Conservation (phyloP, 2,329 filamentous ascomycete genomes). For the Claviceps paspali region DNA sequence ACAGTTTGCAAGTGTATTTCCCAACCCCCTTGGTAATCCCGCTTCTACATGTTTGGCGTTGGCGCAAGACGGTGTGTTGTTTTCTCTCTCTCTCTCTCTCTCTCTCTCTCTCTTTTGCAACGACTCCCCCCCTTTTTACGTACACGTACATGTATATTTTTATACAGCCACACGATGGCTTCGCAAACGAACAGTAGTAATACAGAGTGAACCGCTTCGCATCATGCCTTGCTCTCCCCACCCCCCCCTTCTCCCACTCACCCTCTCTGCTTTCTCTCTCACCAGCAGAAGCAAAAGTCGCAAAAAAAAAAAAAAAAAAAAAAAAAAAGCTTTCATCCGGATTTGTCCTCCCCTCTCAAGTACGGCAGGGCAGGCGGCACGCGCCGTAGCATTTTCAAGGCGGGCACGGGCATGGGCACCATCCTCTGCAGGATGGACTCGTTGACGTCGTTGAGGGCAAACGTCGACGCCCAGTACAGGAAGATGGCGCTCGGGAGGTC, state of each 20-base stretch:
- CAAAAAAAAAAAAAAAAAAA: not conserved
- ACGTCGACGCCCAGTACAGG: constrained; percentile 24
- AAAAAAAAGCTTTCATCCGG: too few relatives aligned
- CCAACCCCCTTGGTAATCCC: accelerated
- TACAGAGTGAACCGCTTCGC: too few relatives aligned
- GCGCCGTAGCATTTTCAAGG: constrained; percentile 7
- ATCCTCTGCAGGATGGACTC: constrained; percentile 14
- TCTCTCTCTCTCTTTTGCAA: not conserved
- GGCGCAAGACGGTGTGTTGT: constrained; percentile 6
- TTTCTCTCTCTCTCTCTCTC: not conserved
- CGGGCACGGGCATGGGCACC: constrained; percentile 8
- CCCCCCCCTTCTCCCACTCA: too few relatives aligned
- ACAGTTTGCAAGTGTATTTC: too few relatives aligned
- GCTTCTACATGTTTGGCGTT: not conserved
- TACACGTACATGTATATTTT: too few relatives aligned
- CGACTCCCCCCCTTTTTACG: too few relatives aligned
- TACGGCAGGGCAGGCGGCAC: constrained; percentile 9
- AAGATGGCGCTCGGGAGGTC: constrained; percentile 25
- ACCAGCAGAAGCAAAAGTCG: too few relatives aligned
- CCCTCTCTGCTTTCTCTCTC: too few relatives aligned
- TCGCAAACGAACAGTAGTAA: too few relatives aligned
- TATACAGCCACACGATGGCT: constrained; percentile 5
- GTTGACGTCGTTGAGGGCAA: constrained; percentile 20
- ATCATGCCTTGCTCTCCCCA: too few relatives aligned
- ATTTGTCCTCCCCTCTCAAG: constrained; percentile 6